Evolutionary conservation across 441 rosid species (phyloP), one percentile per base, ranked within the genome.

Genomic region (Euphorbia celastroides): DNA sequence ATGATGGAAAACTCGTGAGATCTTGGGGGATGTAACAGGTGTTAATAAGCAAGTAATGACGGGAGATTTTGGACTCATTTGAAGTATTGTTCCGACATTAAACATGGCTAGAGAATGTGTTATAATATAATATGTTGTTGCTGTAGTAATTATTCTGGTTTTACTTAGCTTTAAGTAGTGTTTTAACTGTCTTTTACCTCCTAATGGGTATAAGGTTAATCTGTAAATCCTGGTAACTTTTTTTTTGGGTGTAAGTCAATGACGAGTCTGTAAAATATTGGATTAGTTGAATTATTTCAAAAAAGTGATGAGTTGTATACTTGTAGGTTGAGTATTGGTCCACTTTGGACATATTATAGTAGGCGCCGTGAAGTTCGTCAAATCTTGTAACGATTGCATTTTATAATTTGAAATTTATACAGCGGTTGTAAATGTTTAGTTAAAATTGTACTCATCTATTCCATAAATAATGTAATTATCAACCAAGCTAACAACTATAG

Each of bases 41-140:
- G 78, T 71, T 76, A 77, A 78, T 80, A 67, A 64, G 62, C 72
- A 74, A 72, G 79, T 66, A 74, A 69, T 74, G 78, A 79, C 69
- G 60, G 69, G 72, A 72, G 80, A 55, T 78, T 80, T 86, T 86
- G 86, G 83, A 84, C 66, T 69, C 73, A 78, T 61, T 81, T 80
- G 83, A 84, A 82, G 80, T 67, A 19, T 7, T 78, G 81, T 78
- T 75, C 87, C 86, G 79, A 82, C 87, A 86, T 72, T 68, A 80
- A 84, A 80, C 85, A 68, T 73, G 81, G 80, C 66, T 28, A 66
- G 71, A 70, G 83, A 84, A 80, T 80, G 82, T 76, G 80, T 34
- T 44, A 50, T 22, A 32, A 34, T 25, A 5, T 19, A 13, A 22
- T n/a, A 30, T 0, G 23, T 5, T 28, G 25, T 44, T 23, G 46